Conservation (phyloP, 2,329 filamentous ascomycete genomes). For the Pestalotiopsis sp. region DNA sequence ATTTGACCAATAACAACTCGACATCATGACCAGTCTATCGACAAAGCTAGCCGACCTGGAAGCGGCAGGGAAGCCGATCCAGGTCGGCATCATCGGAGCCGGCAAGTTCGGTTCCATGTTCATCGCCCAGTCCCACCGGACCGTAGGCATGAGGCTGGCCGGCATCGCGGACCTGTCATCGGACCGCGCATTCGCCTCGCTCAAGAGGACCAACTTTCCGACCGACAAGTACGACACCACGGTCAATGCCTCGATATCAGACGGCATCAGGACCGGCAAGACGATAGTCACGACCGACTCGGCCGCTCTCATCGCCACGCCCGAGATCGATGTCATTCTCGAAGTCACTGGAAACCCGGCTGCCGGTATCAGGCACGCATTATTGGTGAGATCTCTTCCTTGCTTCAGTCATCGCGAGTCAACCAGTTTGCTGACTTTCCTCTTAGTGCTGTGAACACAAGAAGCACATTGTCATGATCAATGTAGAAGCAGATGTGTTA, state of each 20-base stretch:
- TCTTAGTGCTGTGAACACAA: slow-evolving; percentile 44
- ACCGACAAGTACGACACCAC: slow-evolving; percentile 39
- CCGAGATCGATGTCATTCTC: slow-evolving; percentile 45
- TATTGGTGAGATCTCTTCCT: slow-evolving; percentile 25
- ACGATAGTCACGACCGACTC: slow-evolving; percentile 45
- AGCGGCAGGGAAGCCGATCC: slow-evolving; percentile 39
- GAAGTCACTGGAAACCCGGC: slow-evolving; percentile 46
- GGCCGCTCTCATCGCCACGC: slow-evolving; percentile 41
- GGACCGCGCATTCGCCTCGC: slow-evolving; percentile 40
- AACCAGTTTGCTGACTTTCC: neutral
- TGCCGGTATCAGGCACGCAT: slow-evolving; percentile 43
- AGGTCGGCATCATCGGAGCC: slow-evolving; percentile 46
- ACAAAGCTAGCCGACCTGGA: slow-evolving; percentile 43
- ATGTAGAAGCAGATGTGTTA: slow-evolving; percentile 47
- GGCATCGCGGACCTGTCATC: slow-evolving; percentile 45
- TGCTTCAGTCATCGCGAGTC: neutral
- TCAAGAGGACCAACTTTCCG: slow-evolving; percentile 43
- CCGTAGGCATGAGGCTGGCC: slow-evolving; percentile 42
- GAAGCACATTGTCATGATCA: slow-evolving; percentile 52
- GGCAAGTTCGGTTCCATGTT: slow-evolving; percentile 51
- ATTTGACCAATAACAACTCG: neutral
- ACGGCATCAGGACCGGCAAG: slow-evolving; percentile 42
- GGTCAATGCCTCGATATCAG: slow-evolving; percentile 34
- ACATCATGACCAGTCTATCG: slow-evolving; percentile 40
- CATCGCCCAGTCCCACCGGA: slow-evolving; percentile 46